Percentiles rank a stretch among this genome's conserved stretches.
phyloP scores from a whole-genome alignment of 148 eudicot species.

The Heliamphora exappendiculata region DNA sequence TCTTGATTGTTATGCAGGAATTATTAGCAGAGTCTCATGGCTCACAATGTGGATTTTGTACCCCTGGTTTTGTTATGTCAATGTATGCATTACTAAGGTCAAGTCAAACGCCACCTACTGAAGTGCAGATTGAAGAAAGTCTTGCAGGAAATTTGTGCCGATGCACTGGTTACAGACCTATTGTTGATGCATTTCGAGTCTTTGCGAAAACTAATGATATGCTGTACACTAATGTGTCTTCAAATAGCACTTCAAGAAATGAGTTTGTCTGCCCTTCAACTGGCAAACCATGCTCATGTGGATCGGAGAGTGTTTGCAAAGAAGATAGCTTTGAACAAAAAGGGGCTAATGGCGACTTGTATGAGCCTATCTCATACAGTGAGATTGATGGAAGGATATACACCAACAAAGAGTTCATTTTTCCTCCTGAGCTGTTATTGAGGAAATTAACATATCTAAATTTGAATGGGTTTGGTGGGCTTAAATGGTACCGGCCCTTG shows the following conservation, averaged over 20 bases:
- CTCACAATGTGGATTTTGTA: slow-evolving; percentile 98
- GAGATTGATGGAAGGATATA: slow-evolving; percentile 72
- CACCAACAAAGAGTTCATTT: slow-evolving; percentile 76
- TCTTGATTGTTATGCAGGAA: slow-evolving; percentile 47
- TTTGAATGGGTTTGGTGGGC: slow-evolving; percentile 65
- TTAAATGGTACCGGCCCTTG: slow-evolving; percentile 82
- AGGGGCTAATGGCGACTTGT: slow-evolving; percentile 14
- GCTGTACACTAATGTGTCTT: slow-evolving; percentile 44
- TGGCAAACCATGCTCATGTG: slow-evolving; percentile 92
- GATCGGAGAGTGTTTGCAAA: slow-evolving; percentile 28
- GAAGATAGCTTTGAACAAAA: slow-evolving; percentile 19
- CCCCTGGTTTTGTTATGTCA: slow-evolving; percentile 99
- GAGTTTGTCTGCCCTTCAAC: slow-evolving; percentile 91
- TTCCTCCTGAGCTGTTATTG: slow-evolving; percentile 78
- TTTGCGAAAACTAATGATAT: slow-evolving; percentile 80
- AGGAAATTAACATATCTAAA: slow-evolving; percentile 46
- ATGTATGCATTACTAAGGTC: slow-evolving; percentile 95
- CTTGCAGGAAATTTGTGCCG: slow-evolving; percentile 97
- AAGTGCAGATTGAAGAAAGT: slow-evolving; percentile 90
- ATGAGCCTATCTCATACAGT: slow-evolving; percentile 56
- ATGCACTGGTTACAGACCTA: slow-evolving; percentile 97
- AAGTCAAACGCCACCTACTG: slow-evolving; percentile 60
- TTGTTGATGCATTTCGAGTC: slow-evolving; percentile 86
- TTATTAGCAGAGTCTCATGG: slow-evolving; percentile 80
- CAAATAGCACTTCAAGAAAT: slow-evolving; percentile 23